Conservation (phyloP, 1,284 basidiomycete genomes). For the Ganoderma meredithae region DNA sequence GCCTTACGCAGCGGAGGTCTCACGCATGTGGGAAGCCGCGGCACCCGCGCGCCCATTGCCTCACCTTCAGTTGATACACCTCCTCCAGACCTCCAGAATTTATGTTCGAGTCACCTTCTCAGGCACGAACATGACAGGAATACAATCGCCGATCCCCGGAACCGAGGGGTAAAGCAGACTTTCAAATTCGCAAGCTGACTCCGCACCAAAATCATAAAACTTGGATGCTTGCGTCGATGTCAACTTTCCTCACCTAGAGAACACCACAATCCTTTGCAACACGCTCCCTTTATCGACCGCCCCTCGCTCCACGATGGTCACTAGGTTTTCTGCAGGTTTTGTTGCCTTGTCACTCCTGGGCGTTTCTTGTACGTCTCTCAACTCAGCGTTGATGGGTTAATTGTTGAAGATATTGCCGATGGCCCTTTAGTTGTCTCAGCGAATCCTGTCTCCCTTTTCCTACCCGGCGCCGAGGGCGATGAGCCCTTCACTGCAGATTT, state of each 20-base stretch:
- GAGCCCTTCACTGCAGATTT: neutral
- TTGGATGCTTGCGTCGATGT: neutral
- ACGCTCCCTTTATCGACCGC: neutral
- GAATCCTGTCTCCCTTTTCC: slow-evolving; percentile 24
- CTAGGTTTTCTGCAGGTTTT: neutral
- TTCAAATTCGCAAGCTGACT: neutral
- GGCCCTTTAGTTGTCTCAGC: neutral
- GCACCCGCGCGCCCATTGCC: neutral
- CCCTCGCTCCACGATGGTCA: neutral
- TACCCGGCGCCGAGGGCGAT: slow-evolving; percentile 22
- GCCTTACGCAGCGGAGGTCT: neutral
- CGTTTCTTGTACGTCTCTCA: neutral
- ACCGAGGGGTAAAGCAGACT: neutral
- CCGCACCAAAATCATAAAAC: neutral
- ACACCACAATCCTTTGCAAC: neutral
- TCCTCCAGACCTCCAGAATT: neutral
- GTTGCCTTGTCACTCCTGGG: neutral
- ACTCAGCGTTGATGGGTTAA: neutral
- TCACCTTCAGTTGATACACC: neutral
- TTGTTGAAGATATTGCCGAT: neutral
- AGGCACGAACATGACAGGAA: neutral
- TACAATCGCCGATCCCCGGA: neutral
- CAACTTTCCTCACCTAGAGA: neutral
- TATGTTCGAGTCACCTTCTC: neutral
- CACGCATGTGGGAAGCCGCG: slow-evolving; percentile 5